Evolutionary conservation across 768 basidiomycete genomes (phyloP), one percentile per base, ranked within the genome.

Genomic region (Pleurotus citrinopileatus): DNA sequence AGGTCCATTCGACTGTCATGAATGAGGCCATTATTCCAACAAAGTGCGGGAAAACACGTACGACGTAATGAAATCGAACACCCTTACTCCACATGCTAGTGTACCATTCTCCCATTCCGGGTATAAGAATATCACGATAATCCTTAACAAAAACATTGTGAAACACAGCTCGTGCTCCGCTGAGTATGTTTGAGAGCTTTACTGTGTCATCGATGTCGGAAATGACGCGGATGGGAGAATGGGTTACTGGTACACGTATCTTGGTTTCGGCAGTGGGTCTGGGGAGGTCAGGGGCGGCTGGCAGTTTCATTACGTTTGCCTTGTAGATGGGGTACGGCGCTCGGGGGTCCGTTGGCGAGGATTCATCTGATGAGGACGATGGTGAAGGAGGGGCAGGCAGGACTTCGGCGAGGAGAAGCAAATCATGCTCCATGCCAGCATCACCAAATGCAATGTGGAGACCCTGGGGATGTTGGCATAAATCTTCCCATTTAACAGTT

Each of bases 201-300:
- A 97, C 78, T 0, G 95, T 98, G 68, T 98, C 95, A 63, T 98
- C 95, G 38, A 98, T 88, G 61, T 98, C 95, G 6, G 93, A 95
- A 12, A 98, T 87, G 52, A 96, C 81, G 15, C 91, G 84, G 12
- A 95, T 68, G 1, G 80, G 78, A 2, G 81, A 79, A 60, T 84
- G 72, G 0, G 86, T 81, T 29, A 92, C 75, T 4, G 82, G 73
- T 17, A 81, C 69, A 10, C 68, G 67, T 3, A 76, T 59, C 1
- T 67, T 64, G 22, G 68, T 67, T 5, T 65, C 63, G 10, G 62
- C 58, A 20, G 61, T 55, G 17, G 64, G 62, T 9, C 52, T 37
- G 55, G 36, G 58, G 55, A 26, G 34, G 51, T 55, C 50, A 50
- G 22, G 17, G 19, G 50, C 3, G 26, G 0, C 20, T 38, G 51